Percentiles rank a stretch among this genome's conserved stretches.
These are phyloP conservation scores for Botrytis medusae DNA, from an alignment of 2,329 filamentous ascomycete species.

Conservation along the genomic window DNA sequence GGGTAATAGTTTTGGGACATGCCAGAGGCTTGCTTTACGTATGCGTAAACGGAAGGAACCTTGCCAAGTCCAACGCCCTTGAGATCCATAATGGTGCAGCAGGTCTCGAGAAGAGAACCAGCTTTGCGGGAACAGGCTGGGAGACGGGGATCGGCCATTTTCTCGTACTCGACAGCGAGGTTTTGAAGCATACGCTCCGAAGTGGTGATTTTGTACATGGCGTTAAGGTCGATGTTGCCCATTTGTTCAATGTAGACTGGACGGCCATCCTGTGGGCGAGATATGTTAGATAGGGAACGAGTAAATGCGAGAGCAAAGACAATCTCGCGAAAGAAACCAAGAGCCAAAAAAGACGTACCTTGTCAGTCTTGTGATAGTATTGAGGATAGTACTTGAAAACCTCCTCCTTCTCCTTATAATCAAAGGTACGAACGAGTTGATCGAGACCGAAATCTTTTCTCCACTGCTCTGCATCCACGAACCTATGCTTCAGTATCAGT, in stretches of 20 bases:
- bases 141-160: constrained; percentile 85
- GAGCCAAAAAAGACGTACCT: constrained; percentile 49
- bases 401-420: constrained; percentile 81
- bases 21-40: constrained; percentile 78
- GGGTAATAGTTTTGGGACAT: constrained; percentile 99
- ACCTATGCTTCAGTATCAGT: constrained; percentile 57
- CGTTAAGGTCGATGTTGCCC: constrained; percentile 85
- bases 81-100: constrained; percentile 97
- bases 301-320: background rate
- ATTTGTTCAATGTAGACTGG: constrained; percentile 97
- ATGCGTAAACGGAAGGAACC: constrained; percentile 80
- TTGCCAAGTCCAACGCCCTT: constrained; percentile 87
- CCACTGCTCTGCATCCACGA: constrained; percentile 88
- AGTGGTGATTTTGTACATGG: constrained; percentile 91
- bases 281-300: constrained; percentile 4
- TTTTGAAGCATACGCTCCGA: constrained; percentile 94
- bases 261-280: constrained; percentile 72
- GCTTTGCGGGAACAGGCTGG: constrained; percentile 93
- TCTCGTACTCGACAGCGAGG: constrained; percentile 97
- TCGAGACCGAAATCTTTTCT: constrained; percentile 83
- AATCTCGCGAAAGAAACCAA: background rate
- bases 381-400: constrained; percentile 93
- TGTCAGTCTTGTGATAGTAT: constrained; percentile 98
- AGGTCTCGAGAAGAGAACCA: constrained; percentile 89
- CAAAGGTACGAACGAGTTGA: constrained; percentile 74